Evolutionary conservation across 2,329 filamentous ascomycete genomes (phyloP).

Genomic region (Phoma herbarum): DNA sequence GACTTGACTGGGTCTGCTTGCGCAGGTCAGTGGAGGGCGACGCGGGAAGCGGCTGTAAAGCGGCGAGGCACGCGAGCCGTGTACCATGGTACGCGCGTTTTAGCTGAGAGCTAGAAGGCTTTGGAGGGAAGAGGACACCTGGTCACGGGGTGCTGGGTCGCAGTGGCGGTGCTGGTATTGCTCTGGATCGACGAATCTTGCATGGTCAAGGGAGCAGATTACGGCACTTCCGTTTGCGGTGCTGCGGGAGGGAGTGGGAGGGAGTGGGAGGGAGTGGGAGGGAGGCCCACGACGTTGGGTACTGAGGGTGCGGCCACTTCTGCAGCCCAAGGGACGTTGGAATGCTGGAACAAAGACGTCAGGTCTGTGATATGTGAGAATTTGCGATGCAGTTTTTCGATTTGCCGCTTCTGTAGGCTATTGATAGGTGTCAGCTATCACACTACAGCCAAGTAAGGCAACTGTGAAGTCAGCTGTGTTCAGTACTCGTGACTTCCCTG

Average conservation of each 20-base stretch:
- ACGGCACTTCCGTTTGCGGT: constrained; percentile 13
- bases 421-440: constrained; percentile 2
- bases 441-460: constrained; percentile 2
- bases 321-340: constrained; percentile 2
- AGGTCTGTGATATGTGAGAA: neutral
- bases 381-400: neutral
- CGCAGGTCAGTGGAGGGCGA: constrained; percentile 4
- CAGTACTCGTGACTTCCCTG: constrained; percentile 10
- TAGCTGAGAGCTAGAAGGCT: constrained; percentile 9
- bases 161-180: constrained; percentile 4
- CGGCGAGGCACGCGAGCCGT: constrained; percentile 16
- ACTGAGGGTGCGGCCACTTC: constrained; percentile 13
- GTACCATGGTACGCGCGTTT: constrained; percentile 20
- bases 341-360: constrained; percentile 13
- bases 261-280: constrained; percentile 18
- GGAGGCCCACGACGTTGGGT: constrained; percentile 14
- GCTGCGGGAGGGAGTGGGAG: constrained; percentile 17
- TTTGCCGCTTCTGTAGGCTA: constrained; percentile 1
- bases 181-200: constrained; percentile 6
- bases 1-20: constrained; percentile 7
- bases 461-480: constrained; percentile 5
- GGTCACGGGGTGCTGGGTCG: constrained; percentile 4
- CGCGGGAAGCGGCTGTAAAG: constrained; percentile 18
- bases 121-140: constrained; percentile 2
- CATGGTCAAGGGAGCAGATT: constrained; percentile 1